Evolutionary conservation across 2,329 filamentous ascomycete species (phyloP), one percentile per base, ranked within the genome.

Genomic region (Ophiostoma himal-ulmi): DNA sequence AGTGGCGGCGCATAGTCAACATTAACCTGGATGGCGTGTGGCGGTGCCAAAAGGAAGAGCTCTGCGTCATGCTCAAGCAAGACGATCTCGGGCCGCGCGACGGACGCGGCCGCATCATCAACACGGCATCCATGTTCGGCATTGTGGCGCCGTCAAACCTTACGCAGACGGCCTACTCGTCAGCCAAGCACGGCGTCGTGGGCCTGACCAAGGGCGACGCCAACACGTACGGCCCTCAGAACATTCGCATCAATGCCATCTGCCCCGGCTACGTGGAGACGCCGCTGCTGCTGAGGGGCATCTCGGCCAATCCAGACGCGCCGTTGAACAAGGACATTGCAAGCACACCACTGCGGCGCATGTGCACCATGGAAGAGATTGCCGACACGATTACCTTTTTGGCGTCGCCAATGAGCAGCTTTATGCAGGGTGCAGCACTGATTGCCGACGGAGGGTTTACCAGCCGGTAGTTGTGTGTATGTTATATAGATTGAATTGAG

Each of bases 221-320:
- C 1, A 81, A 82, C 67, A 79, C 80, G 0, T 88, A 88, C 77
- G 83, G 82, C 0, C 75, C 79, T 4, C 75, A 80, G 67, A 82
- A 81, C 3, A 86, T 88, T 70, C 82, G 85, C 67, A 84, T 89
- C 76, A 89, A 89, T 74, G 85, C 85, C 2, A 83, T 88, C n/a
- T 87, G 86, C 70, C 86, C 86, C 0, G 84, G 73, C 39, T 74
- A 72, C 64, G 71, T 74, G 13, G 65, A 69, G 36, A 73, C 73
- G 26, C 73, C 73, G 8, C 68, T 74, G 41, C 62, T 74, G 76
- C 75, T 70, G 76, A 76, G 62, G 64, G 73, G 7, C 71, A 73
- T 11, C 64, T 74, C 3, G 77, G 74, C 20, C 74, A 17, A 75
- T 13, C 77, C 78, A 5, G 77, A 82, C 72, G 76, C 74, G 44